Evolutionary conservation across 2,329 filamentous ascomycete genomes (phyloP).

Genomic region (Chrysoporthe austroafricana): DNA sequence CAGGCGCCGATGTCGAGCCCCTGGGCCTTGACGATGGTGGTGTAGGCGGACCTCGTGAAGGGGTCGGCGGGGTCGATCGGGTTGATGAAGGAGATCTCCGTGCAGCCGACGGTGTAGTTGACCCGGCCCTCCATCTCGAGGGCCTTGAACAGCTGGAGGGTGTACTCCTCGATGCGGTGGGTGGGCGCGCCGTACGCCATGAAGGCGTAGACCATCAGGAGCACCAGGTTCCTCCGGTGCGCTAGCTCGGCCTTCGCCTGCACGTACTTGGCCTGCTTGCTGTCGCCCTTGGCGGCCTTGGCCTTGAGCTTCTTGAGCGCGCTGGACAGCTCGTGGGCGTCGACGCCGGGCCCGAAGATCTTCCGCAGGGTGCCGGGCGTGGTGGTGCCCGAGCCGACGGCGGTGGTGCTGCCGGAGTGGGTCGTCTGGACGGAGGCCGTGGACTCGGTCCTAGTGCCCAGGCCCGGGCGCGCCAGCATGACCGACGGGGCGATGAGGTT

Average conservation of each 20-base stretch:
- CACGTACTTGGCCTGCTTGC: conserved; percentile 24
- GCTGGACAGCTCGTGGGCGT: conserved; percentile 24
- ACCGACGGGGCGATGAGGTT: conserved; percentile 19
- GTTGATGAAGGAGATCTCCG: conserved; percentile 28
- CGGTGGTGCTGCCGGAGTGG: neutral
- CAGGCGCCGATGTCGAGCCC: conserved; percentile 30
- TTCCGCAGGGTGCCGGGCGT: conserved; percentile 25
- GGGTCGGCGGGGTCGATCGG: conserved; percentile 27
- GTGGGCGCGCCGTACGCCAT: conserved; percentile 28
- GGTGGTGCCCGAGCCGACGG: conserved; percentile 7
- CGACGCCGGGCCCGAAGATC: conserved; percentile 23
- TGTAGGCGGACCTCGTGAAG: conserved; percentile 28
- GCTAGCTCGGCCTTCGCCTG: conserved; percentile 27
- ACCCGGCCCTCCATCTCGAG: conserved; percentile 30
- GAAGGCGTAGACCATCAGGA: conserved; percentile 27
- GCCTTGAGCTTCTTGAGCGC: conserved; percentile 25
- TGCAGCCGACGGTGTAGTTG: conserved; percentile 30
- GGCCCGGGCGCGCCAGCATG: conserved; percentile 26
- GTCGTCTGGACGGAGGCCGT: conserved; percentile 6
- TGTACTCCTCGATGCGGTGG: conserved; percentile 29
- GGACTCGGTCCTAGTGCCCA: conserved; percentile 20
- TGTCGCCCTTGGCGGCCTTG: conserved; percentile 19
- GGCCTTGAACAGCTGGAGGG: conserved; percentile 25
- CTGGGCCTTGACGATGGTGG: conserved; percentile 29
- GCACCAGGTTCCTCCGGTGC: conserved; percentile 26